Conservation (phyloP, 2,329 filamentous ascomycete species). For the Grosmannia clavigera region DNA sequence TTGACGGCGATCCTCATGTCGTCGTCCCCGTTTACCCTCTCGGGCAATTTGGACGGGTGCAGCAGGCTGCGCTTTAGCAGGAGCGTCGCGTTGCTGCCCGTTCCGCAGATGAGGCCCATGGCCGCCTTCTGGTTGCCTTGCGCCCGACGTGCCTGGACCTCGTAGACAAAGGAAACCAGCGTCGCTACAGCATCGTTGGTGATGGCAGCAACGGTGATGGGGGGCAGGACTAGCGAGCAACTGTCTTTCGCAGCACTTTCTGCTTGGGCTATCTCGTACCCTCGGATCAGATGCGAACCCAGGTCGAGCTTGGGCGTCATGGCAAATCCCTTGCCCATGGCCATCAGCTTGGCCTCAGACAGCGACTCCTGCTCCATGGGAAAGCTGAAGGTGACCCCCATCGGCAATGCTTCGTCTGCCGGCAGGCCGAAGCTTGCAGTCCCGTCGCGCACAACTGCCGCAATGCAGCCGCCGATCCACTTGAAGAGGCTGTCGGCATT, state of each 20-base stretch:
- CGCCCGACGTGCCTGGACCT: conserved; percentile 37
- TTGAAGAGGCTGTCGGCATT: conserved; percentile 63
- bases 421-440: conserved; percentile 29
- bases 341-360: conserved; percentile 49
- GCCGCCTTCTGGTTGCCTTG: conserved; percentile 49
- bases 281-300: conserved; percentile 42
- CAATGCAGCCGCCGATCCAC: conserved; percentile 74
- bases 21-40: conserved; percentile 36
- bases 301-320: conserved; percentile 49
- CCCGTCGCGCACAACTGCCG: conserved; percentile 54
- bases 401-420: conserved; percentile 35
- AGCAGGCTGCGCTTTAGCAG: conserved; percentile 53
- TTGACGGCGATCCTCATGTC: conserved; percentile 64
- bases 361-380: conserved; percentile 54
- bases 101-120: conserved; percentile 74
- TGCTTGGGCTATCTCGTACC: conserved; percentile 40
- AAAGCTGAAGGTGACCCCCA: conserved; percentile 61
- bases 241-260: background rate
- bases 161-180: conserved; percentile 63
- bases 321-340: conserved; percentile 60
- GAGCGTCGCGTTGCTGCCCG: conserved; percentile 71
- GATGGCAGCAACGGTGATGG: conserved; percentile 60
- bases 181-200: conserved; percentile 75
- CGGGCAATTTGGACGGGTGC: conserved; percentile 46
- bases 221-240: conserved; percentile 35